These are phyloP conservation scores for Trametes pubescens DNA, from an alignment of 1,284 basidiomycete genomes.

Conservation along the genomic window DNA sequence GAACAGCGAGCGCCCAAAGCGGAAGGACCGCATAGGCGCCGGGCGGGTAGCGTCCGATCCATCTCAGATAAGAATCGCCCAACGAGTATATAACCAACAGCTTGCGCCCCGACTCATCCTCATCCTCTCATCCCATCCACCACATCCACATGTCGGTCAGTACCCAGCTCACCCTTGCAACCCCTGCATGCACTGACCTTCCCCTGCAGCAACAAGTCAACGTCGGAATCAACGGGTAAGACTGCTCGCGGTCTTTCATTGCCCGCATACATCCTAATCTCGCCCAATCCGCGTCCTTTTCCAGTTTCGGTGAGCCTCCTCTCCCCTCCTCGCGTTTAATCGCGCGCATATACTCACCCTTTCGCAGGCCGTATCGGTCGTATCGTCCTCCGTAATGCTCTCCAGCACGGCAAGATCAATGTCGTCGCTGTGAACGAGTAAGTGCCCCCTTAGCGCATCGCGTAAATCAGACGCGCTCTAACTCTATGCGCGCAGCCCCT, in stretches of 20 bases:
- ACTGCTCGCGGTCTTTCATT: conserved; percentile 9
- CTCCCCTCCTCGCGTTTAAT: neutral
- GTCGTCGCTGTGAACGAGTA: conserved; percentile 93
- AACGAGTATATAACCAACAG: neutral
- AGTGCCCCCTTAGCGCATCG: conserved; percentile 43
- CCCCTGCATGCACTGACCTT: conserved; percentile 3
- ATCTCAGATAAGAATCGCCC: conserved; percentile 15
- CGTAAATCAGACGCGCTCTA: conserved; percentile 21
- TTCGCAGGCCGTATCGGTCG: conserved; percentile 90
- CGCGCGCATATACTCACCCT: conserved; percentile 17
- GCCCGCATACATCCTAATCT: conserved; percentile 30
- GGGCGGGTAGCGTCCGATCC: conserved; percentile 6
- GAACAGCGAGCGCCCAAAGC: neutral
- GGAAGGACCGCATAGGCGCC: neutral
- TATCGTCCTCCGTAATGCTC: conserved; percentile 96
- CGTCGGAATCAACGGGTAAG: conserved; percentile 93
- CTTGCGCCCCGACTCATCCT: neutral
- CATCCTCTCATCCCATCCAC: conserved; percentile 5
- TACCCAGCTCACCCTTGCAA: neutral
- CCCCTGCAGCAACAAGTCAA: conserved; percentile 59
- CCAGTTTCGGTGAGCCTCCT: conserved; percentile 80
- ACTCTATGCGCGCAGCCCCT: conserved; percentile 65
- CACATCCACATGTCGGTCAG: conserved; percentile 35
- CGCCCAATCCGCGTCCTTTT: conserved; percentile 24
- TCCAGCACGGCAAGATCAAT: conserved; percentile 79